phyloP scores from a whole-genome alignment of 2,329 filamentous ascomycete species.

The Xylaria sp. region DNA sequence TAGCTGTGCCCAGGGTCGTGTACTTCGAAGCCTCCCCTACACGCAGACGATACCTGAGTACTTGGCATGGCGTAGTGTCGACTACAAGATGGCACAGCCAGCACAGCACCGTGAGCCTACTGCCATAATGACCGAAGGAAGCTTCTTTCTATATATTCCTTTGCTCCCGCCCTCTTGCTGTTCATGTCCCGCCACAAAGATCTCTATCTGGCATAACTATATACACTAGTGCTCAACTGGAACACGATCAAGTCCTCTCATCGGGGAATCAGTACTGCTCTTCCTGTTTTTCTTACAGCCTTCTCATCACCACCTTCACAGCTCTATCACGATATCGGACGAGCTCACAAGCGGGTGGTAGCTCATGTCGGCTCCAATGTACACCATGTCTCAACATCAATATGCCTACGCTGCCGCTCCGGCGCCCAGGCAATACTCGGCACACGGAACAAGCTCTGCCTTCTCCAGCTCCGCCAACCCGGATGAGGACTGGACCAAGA shows the following conservation, averaged over 20 bases:
- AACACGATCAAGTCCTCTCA: not conserved
- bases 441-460: constrained; percentile 85
- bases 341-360: constrained; percentile 5
- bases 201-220: constrained; percentile 28
- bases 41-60: not conserved
- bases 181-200: constrained; percentile 34
- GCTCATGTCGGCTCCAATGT: constrained; percentile 44
- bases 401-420: constrained; percentile 47
- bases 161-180: constrained; percentile 34
- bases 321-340: not conserved
- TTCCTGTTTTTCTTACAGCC: not conserved
- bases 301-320: not conserved
- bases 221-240: constrained; percentile 9
- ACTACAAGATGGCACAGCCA: constrained; percentile 15
- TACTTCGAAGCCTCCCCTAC: constrained; percentile 22
- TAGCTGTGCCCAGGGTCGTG: not conserved
- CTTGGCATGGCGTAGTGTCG: not conserved
- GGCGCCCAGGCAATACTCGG: constrained; percentile 69
- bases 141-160: constrained; percentile 37
- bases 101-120: not conserved
- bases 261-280: not conserved
- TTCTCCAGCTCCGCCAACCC: constrained; percentile 94
- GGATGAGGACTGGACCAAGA: constrained; percentile 99
- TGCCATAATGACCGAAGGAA: constrained; percentile 28
- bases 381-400: constrained; percentile 51